Conservation (phyloP, 2,329 filamentous ascomycete species). For the Epichloe sp. region DNA sequence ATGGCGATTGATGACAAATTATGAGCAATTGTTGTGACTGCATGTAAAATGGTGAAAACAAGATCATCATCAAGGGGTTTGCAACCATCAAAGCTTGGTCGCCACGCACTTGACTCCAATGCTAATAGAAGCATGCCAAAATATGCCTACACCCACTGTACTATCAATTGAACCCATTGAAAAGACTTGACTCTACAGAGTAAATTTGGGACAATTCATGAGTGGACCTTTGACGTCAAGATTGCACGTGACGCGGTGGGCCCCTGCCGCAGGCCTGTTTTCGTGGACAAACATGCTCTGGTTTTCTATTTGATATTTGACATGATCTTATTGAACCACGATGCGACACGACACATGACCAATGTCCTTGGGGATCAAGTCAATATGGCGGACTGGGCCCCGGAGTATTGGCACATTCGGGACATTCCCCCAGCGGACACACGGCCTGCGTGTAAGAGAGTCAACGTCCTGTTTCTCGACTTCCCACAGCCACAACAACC, state of each 20-base stretch:
- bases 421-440: constrained; percentile 10
- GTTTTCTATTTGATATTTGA: not conserved
- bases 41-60: too few species aligned
- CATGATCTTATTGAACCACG: constrained; percentile 6
- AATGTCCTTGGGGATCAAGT: constrained; percentile 34
- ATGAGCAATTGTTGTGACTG: not conserved
- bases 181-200: too few species aligned
- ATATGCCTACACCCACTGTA: too few species aligned
- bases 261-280: not conserved
- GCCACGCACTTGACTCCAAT: too few species aligned
- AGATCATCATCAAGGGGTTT: too few species aligned
- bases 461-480: not conserved
- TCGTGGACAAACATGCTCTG: not conserved
- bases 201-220: too few species aligned
- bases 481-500: not conserved
- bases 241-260: constrained; percentile 7
- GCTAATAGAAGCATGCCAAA: too few species aligned
- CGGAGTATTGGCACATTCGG: constrained; percentile 17
- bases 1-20: not conserved
- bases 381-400: constrained; percentile 28
- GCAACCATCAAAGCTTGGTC: too few species aligned
- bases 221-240: not conserved
- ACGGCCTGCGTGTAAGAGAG: constrained; percentile 8
- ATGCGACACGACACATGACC: constrained; percentile 26
- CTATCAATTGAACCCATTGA: too few species aligned